Conservation (phyloP, 768 basidiomycete species). For the Asterophora parasitica region DNA sequence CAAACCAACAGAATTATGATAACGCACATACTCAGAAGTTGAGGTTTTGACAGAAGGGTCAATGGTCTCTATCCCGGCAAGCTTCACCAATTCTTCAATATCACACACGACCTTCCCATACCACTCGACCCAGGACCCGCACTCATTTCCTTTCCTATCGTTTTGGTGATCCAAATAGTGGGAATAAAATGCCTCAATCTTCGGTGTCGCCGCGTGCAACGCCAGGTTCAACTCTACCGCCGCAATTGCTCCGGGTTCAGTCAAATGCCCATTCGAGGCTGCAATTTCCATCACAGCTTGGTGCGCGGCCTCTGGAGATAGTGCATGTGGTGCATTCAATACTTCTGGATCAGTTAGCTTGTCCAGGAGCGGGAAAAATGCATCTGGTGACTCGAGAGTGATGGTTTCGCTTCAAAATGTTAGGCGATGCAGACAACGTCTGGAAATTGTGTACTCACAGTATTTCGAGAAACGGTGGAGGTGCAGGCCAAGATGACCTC, state of each 20-base stretch:
- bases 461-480: constrained; percentile 59
- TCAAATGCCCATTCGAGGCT: constrained; percentile 40
- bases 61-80: constrained; percentile 49
- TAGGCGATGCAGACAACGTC: constrained; percentile 4
- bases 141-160: constrained; percentile 29
- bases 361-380: constrained; percentile 75
- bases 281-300: constrained; percentile 50
- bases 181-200: constrained; percentile 79
- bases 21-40: constrained; percentile 23
- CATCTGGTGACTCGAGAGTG: constrained; percentile 60
- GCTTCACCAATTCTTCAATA: constrained; percentile 47
- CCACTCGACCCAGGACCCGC: constrained; percentile 83
- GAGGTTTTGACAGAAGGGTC: constrained; percentile 28
- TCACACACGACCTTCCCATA: constrained; percentile 73
- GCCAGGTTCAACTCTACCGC: constrained; percentile 70
- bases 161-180: constrained; percentile 48
- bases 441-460: constrained; percentile 39
- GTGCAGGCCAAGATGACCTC: constrained; percentile 62
- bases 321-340: constrained; percentile 27
- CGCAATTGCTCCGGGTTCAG: constrained; percentile 44
- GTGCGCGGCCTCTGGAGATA: constrained; percentile 49
- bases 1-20: background rate
- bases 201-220: constrained; percentile 74
- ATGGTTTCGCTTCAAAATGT: constrained; percentile 66
- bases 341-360: constrained; percentile 51